Conservation (phyloP, 768 basidiomycete genomes). For the Leccinum olivaceopallidum region DNA sequence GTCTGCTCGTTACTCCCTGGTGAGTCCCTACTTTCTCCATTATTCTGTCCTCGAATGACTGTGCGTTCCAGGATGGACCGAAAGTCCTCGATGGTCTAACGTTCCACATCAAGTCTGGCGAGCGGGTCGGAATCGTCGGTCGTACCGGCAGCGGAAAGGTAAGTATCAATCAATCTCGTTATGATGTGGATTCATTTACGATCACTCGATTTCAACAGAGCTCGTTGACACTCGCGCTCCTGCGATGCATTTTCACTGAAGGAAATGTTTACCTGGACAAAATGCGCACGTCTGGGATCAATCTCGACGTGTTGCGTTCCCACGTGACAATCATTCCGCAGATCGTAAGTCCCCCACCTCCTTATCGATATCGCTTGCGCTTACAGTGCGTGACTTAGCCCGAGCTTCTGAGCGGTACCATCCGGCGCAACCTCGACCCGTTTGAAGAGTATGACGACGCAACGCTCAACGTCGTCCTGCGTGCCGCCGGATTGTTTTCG, state of each 20-base stretch:
- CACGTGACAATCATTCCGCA: constrained; percentile 5
- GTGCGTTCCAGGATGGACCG: not conserved
- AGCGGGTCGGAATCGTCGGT: constrained; percentile 4
- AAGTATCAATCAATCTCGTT: not conserved
- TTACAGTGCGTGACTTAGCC: not conserved
- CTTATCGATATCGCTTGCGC: not conserved
- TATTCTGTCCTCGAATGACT: too few relatives aligned
- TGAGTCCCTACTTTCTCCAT: not conserved
- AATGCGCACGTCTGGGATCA: not conserved
- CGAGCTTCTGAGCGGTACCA: constrained; percentile 45
- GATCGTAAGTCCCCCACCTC: not conserved
- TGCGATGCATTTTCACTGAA: constrained; percentile 4
- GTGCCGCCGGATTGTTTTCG: constrained; percentile 46
- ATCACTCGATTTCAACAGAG: not conserved
- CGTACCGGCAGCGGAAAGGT: constrained; percentile 6
- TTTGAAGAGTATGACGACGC: constrained; percentile 57
- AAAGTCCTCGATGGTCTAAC: not conserved
- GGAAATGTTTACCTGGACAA: constrained; percentile 3
- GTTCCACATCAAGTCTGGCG: constrained; percentile 5
- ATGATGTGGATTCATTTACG: not conserved
- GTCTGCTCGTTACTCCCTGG: constrained; percentile 7
- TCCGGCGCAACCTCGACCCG: constrained; percentile 63
- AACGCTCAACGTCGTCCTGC: constrained; percentile 47
- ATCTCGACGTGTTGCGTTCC: constrained; percentile 2
- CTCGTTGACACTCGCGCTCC: constrained; percentile 5